A percentile compares a stretch with the other conserved stretches of the same genome.
These are phyloP conservation scores for Coniochaeta hoffmannii DNA, from an alignment of 2,329 filamentous ascomycete genomes.

Conservation along the genomic window DNA sequence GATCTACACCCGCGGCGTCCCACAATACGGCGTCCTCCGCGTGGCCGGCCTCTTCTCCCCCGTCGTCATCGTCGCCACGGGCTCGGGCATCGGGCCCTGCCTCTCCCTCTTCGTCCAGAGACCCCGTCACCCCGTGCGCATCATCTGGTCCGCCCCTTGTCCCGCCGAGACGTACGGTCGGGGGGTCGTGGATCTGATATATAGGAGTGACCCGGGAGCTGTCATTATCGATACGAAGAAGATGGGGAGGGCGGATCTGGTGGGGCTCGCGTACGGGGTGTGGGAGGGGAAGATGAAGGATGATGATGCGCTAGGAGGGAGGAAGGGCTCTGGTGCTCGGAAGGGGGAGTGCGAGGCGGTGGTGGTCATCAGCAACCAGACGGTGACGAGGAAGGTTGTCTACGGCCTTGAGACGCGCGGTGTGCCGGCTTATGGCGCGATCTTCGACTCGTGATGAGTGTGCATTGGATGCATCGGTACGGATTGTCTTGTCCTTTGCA, in stretches of 20 bases:
- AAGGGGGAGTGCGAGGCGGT: conserved; percentile 51
- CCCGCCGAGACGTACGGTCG: conserved; percentile 57
- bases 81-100: conserved; percentile 65
- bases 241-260: conserved; percentile 51
- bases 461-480: neutral
- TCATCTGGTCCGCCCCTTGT: conserved; percentile 61
- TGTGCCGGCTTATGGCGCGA: conserved; percentile 62
- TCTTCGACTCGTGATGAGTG: conserved; percentile 48
- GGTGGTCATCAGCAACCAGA: conserved; percentile 65
- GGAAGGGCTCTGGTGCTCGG: neutral
- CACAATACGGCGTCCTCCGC: conserved; percentile 60
- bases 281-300: conserved; percentile 16
- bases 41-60: conserved; percentile 59
- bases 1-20: conserved; percentile 62
- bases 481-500: neutral
- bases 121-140: conserved; percentile 31
- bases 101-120: conserved; percentile 47
- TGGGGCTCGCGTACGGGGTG: conserved; percentile 19
- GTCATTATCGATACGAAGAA: conserved; percentile 60
- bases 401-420: conserved; percentile 60
- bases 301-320: neutral
- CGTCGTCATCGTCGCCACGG: conserved; percentile 62
- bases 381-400: conserved; percentile 59
- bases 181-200: conserved; percentile 47
- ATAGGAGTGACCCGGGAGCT: conserved; percentile 50